A percentile compares a stretch with the other conserved stretches of the same genome.
phyloP scores from a whole-genome alignment of 495 filamentous ascomycete species.

The Neurospora africana region DNA sequence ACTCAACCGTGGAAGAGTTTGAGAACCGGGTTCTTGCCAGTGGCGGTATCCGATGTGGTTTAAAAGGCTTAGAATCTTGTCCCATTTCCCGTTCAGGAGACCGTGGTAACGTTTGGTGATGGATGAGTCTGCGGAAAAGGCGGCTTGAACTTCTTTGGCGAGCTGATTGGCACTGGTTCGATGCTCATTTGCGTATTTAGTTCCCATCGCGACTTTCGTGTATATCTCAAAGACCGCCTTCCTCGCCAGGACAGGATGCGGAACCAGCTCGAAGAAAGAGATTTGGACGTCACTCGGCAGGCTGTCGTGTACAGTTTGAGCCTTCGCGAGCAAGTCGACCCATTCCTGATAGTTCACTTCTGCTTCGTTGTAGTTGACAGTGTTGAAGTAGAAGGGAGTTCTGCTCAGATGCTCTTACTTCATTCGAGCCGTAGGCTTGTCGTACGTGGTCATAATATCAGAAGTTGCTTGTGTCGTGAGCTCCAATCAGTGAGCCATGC shows the following conservation, averaged over 20 bases:
- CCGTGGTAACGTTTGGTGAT: conserved; percentile 47
- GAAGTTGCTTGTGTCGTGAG: conserved; percentile 26
- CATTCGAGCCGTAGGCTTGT: conserved; percentile 42
- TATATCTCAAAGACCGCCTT: conserved; percentile 28
- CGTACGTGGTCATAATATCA: conserved; percentile 44
- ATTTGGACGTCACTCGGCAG: conserved; percentile 27
- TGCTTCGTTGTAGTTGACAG: conserved; percentile 54
- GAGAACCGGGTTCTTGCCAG: conserved; percentile 49
- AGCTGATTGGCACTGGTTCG: conserved; percentile 33
- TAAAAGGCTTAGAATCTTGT: conserved; percentile 34
- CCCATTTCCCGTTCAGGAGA: conserved; percentile 52
- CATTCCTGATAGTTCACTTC: conserved; percentile 47
- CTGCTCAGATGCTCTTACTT: conserved; percentile 50
- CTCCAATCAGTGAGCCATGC: conserved; percentile 42
- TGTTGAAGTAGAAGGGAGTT: conserved; percentile 43
- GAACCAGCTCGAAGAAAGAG: conserved; percentile 53
- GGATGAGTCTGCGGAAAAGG: conserved; percentile 43
- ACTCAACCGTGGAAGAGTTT: conserved; percentile 36
- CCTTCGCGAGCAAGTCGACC: conserved; percentile 35
- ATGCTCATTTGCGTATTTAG: conserved; percentile 14
- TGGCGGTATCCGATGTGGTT: conserved; percentile 25
- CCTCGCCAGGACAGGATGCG: conserved; percentile 49
- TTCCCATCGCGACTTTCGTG: conserved; percentile 18
- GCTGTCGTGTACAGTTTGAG: conserved; percentile 37
- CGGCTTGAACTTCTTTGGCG: conserved; percentile 37